Conservation (phyloP, 495 filamentous ascomycete species). For the Neurospora africana region DNA sequence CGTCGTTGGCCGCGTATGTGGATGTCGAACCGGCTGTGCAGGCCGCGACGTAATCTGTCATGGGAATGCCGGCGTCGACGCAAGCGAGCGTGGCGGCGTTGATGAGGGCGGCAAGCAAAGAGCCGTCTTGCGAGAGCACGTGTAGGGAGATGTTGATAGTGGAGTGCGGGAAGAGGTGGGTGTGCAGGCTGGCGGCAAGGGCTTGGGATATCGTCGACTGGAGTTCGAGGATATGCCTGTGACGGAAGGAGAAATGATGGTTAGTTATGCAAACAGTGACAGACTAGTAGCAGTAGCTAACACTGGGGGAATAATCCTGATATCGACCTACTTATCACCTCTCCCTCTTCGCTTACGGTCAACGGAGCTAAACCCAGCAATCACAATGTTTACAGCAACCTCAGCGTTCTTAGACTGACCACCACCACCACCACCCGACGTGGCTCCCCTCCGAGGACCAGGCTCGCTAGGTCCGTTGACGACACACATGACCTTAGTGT, state of each 20-base stretch:
- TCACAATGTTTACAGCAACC: conserved; percentile 70
- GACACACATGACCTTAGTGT: conserved; percentile 92
- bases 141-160: conserved; percentile 75
- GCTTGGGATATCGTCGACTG: conserved; percentile 61
- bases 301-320: not conserved
- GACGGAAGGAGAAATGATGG: not conserved
- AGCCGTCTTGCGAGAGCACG: conserved; percentile 84
- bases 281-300: too few species aligned
- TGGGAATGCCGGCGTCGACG: conserved; percentile 89
- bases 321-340: conserved; percentile 57
- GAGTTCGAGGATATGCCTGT: conserved; percentile 71
- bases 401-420: conserved; percentile 40
- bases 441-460: conserved; percentile 26
- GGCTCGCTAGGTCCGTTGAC: conserved; percentile 72
- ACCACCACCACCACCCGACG: conserved; percentile 34
- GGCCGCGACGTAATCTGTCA: conserved; percentile 80
- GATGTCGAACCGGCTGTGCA: conserved; percentile 76
- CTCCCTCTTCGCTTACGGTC: conserved; percentile 67
- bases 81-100: conserved; percentile 90
- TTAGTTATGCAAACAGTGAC: not conserved
- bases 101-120: conserved; percentile 75
- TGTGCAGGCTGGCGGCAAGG: conserved; percentile 65
- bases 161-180: conserved; percentile 80
- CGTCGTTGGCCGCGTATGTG: conserved; percentile 52
- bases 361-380: conserved; percentile 79